phyloP scores from a whole-genome alignment of 257 asterid species.

The Leptodermis oblonga region DNA sequence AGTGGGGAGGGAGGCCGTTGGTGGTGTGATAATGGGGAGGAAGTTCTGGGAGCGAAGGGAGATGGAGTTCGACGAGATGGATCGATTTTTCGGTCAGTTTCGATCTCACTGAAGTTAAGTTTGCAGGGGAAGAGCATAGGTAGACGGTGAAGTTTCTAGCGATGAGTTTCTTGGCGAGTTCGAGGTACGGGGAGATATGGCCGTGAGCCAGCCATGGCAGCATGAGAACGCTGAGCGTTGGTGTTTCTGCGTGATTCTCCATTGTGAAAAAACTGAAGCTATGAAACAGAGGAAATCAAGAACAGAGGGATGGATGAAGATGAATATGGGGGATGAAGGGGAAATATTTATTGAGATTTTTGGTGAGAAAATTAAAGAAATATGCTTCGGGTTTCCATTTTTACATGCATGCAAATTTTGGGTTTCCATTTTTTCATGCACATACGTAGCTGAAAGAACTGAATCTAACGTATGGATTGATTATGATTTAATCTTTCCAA shows the following conservation, averaged over 20 bases:
- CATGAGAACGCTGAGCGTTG: constrained; percentile 10
- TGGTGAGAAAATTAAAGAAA: not conserved
- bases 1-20: constrained; percentile 16
- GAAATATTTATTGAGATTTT: constrained; percentile 2
- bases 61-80: constrained; percentile 15
- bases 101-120: not conserved
- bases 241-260: constrained; percentile 3
- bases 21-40: constrained; percentile 16
- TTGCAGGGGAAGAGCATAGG: not conserved
- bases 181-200: constrained; percentile 19
- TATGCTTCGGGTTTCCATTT: too few species aligned
- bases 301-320: not conserved
- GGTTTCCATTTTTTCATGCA: not conserved
- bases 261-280: constrained; percentile 1
- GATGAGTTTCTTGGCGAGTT: constrained; percentile 16
- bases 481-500: too few species aligned
- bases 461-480: too few species aligned
- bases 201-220: constrained; percentile 18
- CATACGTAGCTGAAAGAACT: too few species aligned
- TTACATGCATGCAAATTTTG: too few species aligned
- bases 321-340: not conserved
- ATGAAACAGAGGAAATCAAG: too few species aligned
- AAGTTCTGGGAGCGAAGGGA: constrained; percentile 3
- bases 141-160: not conserved
- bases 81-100: constrained; percentile 7